Conservation (phyloP, 495 filamentous ascomycete species). For the Glonium stellatum region DNA sequence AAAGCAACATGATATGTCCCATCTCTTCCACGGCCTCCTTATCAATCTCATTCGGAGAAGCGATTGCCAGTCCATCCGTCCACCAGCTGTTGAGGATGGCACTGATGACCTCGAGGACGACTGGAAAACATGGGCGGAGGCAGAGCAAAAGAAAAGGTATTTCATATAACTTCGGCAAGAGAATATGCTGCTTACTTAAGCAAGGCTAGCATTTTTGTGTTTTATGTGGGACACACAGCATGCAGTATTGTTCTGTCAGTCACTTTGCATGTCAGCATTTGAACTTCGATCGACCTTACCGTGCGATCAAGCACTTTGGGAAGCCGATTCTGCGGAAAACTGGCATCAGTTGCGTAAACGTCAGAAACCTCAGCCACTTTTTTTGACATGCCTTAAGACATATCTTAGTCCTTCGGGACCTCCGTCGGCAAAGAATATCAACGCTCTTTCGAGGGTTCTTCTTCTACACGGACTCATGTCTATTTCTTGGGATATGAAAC, state of each 20-base stretch:
- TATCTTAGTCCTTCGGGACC: slow-evolving; percentile 42
- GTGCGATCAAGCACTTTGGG: slow-evolving; percentile 44
- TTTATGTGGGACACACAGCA: slow-evolving; percentile 58
- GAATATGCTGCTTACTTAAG: slow-evolving; percentile 2
- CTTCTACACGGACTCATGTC: slow-evolving; percentile 52
- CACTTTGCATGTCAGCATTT: slow-evolving; percentile 53
- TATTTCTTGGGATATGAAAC: slow-evolving; percentile 49
- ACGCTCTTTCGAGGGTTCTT: slow-evolving; percentile 43
- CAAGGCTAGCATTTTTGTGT: slow-evolving; percentile 45
- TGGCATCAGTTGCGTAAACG: slow-evolving; percentile 40
- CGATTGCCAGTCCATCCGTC: slow-evolving; percentile 43
- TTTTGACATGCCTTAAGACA: slow-evolving; percentile 45
- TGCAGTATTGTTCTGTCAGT: slow-evolving; percentile 51
- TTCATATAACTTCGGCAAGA: not conserved
- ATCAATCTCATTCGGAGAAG: slow-evolving; percentile 54
- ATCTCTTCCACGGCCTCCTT: slow-evolving; percentile 51
- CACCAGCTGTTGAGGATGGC: slow-evolving; percentile 20
- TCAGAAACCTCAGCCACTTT: slow-evolving; percentile 32
- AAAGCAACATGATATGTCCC: slow-evolving; percentile 49
- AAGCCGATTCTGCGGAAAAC: slow-evolving; percentile 43
- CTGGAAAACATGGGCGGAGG: slow-evolving; percentile 46
- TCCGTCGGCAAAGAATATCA: slow-evolving; percentile 38
- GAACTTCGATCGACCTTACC: slow-evolving; percentile 47
- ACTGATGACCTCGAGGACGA: slow-evolving; percentile 34
- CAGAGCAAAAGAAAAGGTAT: slow-evolving; percentile 48